Evolutionary conservation across 164 flowering plant genomes (phyloP).

Genomic region (Cinnamomum micranthum): DNA sequence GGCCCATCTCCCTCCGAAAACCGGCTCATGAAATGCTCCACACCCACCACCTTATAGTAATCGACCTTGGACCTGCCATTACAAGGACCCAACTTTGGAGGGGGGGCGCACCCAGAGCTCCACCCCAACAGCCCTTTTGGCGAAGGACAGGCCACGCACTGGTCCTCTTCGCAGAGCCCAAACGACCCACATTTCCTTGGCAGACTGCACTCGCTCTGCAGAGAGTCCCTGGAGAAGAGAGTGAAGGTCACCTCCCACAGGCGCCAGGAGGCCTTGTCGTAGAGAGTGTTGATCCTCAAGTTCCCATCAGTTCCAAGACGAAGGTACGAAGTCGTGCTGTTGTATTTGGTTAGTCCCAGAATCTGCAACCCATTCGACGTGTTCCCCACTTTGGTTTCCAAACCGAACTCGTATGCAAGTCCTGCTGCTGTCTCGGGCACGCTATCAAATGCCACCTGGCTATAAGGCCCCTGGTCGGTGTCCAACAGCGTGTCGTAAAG

Average conservation of each 20-base stretch:
- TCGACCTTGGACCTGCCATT: neutral
- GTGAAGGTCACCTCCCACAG: conserved; percentile 27
- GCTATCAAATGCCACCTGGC: too few relatives aligned
- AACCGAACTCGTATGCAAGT: too few relatives aligned
- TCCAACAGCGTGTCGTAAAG: too few relatives aligned
- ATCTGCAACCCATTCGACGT: too few relatives aligned
- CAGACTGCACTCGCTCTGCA: conserved; percentile 19
- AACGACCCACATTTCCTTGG: conserved; percentile 32
- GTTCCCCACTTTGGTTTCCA: too few relatives aligned
- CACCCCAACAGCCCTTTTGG: conserved; percentile 26
- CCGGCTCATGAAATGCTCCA: conserved; percentile 22
- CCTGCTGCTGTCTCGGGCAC: too few relatives aligned
- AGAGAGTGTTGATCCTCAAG: conserved; percentile 23
- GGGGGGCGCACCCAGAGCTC: conserved; percentile 25
- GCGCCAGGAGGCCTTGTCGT: conserved; percentile 11
- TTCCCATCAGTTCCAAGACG: conserved; percentile 31
- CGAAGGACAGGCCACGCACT: conserved; percentile 33
- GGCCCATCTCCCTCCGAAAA: conserved; percentile 17
- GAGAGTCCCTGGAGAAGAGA: conserved; percentile 14
- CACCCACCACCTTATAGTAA: conserved; percentile 28
- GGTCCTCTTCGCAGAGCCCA: conserved; percentile 25
- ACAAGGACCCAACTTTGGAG: conserved; percentile 16
- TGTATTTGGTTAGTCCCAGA: conserved; percentile 17
- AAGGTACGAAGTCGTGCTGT: conserved; percentile 19
- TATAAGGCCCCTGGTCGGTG: too few relatives aligned